Percentiles rank a stretch among this genome's conserved stretches.
These are phyloP conservation scores for Yamadazyma dendronema DNA, from an alignment of 1,139 yeast species.

Conservation along the genomic window DNA sequence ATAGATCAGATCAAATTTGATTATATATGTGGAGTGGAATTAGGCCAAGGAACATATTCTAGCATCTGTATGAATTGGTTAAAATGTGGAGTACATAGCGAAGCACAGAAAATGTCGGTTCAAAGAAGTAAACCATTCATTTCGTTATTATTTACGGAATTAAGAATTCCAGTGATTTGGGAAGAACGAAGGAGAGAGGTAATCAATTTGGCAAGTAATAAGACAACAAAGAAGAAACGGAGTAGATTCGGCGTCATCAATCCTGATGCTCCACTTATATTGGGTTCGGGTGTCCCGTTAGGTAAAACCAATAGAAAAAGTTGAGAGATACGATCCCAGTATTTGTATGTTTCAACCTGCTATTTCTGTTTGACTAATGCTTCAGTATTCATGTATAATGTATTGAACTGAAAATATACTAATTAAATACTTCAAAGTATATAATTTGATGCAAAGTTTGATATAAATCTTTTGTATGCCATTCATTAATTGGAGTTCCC, in stretches of 20 bases:
- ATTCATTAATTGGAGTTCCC: too few species aligned
- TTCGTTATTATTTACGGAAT: background rate
- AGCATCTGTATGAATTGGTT: background rate
- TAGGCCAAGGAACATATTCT: background rate
- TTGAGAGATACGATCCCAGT: too few species aligned
- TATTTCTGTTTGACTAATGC: background rate
- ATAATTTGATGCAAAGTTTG: background rate
- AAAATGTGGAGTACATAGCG: background rate
- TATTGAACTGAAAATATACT: background rate
- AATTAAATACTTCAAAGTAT: constrained; percentile 1
- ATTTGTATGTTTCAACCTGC: too few species aligned
- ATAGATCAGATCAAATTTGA: background rate
- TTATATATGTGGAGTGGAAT: background rate
- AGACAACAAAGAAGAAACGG: background rate
- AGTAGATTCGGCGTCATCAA: background rate
- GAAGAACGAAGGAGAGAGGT: background rate
- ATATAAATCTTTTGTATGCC: background rate
- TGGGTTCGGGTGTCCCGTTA: background rate
- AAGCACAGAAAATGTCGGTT: background rate
- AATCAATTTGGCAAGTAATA: background rate
- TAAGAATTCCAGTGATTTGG: background rate
- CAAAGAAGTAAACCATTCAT: background rate
- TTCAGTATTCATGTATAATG: background rate
- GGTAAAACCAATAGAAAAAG: too few species aligned
- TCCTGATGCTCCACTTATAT: background rate